Base-by-base conservation (phyloP, 805 yeast species). In the Candida tibetensis region DNA sequence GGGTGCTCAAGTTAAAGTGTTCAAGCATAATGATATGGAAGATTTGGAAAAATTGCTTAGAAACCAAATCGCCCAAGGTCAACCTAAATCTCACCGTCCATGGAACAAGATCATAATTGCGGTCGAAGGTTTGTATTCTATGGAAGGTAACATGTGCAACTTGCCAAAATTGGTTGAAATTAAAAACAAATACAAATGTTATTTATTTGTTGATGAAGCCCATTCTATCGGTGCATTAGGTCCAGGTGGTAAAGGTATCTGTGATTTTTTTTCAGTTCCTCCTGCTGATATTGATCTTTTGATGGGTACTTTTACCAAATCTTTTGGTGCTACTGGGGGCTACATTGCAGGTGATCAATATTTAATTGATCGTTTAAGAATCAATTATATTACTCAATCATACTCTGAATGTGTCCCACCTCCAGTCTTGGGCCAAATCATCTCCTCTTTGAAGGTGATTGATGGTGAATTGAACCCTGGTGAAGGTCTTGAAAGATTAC, bases 221-320 rank as follows among this genome's bases (percentile, higher is more conserved):
- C 99, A 93, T 62, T 91, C 98, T 4, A 84, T 93, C 54, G 99
- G 99, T 53, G 99, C 99, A n/a, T 75, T 93, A 66, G 99, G 99
- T 19, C 93, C 95, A 30, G 66, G 66, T 36, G 99, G 99, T 32
- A 81, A 85, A 56, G 99, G 99, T 56, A 84, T 93, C 26, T 90
- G 97, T 68, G 98, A 93, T 56, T 86, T 87, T 65, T 93, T 85
- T 60, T 83, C 82, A 38, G 77, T 93, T 34, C 75, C 80, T 47
- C 91, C 98, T 28, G 58, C 66, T 9, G 77, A 77, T 30, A 71
- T 93, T 40, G 99, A 93, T 64, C 69, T 93, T 45, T 66, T 93
- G 48, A 93, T 93, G 99, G 99, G 99, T 35, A 93, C 99, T 5
- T 77, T 93, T 41, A 95, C 99, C 36, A 93, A 93, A 65, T 87